Conservation (phyloP, 805 yeast genomes). For the Kuraishia piskuri region DNA sequence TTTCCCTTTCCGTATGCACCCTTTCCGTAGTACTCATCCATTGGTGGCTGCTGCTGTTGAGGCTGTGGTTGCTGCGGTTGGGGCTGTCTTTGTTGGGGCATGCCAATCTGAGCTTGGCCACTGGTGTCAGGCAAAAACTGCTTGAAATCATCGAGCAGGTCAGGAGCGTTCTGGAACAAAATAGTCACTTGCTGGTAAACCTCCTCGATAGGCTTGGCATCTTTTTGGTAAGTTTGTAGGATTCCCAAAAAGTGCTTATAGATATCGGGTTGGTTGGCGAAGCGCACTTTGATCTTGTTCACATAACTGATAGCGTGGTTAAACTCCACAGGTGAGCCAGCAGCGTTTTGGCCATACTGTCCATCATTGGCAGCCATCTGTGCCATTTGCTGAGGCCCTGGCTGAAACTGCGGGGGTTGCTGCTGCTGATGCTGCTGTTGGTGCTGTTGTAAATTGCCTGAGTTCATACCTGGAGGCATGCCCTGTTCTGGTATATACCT, state of each 20-base stretch:
- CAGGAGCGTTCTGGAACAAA: constrained; percentile 89
- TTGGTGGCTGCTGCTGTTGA: constrained; percentile 8
- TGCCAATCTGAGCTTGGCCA: constrained; percentile 25
- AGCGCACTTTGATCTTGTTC: constrained; percentile 90
- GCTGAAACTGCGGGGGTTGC: constrained; percentile 3
- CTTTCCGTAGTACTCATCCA: constrained; percentile 11
- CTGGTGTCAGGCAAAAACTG: constrained; percentile 86
- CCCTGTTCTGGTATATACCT: background rate
- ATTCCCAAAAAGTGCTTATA: constrained; percentile 93
- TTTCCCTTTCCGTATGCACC: constrained; percentile 12
- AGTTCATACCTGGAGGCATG: background rate
- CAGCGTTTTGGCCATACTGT: constrained; percentile 16
- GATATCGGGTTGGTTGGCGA: constrained; percentile 89
- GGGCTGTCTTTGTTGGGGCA: constrained; percentile 20
- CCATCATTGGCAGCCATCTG: constrained; percentile 2
- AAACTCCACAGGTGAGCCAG: constrained; percentile 77
- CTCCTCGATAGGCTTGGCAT: constrained; percentile 89
- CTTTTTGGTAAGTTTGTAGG: constrained; percentile 92
- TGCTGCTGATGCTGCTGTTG: constrained; percentile 1
- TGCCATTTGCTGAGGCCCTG: constrained; percentile 3
- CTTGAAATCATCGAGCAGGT: constrained; percentile 87
- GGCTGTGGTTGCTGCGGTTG: constrained; percentile 16
- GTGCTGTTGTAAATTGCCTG: background rate
- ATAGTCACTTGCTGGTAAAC: constrained; percentile 90
- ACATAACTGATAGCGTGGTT: constrained; percentile 96